phyloP scores from a whole-genome alignment of 805 yeast species.

The Kodamaea leandrae region DNA sequence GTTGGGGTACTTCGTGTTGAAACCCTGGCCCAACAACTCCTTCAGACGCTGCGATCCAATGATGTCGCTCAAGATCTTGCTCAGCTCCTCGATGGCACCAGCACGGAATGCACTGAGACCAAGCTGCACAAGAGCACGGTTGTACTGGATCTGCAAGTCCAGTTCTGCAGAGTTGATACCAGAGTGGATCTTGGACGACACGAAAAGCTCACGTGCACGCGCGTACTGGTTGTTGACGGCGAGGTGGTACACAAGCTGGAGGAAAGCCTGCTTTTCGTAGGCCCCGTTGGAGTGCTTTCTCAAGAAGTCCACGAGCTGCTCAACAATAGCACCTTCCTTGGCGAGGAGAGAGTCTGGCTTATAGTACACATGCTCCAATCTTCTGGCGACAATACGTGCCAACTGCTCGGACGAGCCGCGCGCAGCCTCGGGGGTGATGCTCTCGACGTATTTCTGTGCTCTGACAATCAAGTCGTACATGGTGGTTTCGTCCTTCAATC shows the following conservation, averaged over 20 bases:
- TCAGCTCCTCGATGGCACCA: slow-evolving; percentile 82
- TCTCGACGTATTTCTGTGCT: slow-evolving; percentile 82
- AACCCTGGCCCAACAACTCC: slow-evolving; percentile 92
- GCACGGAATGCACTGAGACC: slow-evolving; percentile 94
- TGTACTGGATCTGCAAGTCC: slow-evolving; percentile 84
- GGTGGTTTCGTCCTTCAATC: slow-evolving; percentile 81
- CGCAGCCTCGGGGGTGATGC: slow-evolving; percentile 46
- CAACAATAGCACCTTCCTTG: slow-evolving; percentile 49
- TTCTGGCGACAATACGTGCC: slow-evolving; percentile 72
- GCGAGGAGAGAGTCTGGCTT: slow-evolving; percentile 56
- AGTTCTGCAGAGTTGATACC: slow-evolving; percentile 84
- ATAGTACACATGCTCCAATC: slow-evolving; percentile 91
- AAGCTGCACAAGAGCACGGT: slow-evolving; percentile 91
- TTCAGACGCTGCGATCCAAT: slow-evolving; percentile 81
- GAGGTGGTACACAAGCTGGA: slow-evolving; percentile 83
- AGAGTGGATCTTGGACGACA: slow-evolving; percentile 80
- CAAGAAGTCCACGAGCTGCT: slow-evolving; percentile 61
- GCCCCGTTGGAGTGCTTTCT: slow-evolving; percentile 64
- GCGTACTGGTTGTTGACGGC: slow-evolving; percentile 84
- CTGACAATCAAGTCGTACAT: slow-evolving; percentile 77
- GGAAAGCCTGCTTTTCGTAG: slow-evolving; percentile 78
- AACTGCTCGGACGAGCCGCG: slow-evolving; percentile 51
- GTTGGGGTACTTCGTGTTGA: slow-evolving; percentile 62
- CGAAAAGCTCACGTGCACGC: slow-evolving; percentile 84
- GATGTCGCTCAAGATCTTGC: slow-evolving; percentile 82